Conservation (phyloP, 2,329 filamentous ascomycete species). For the Ophiostoma novo-ulmi region DNA sequence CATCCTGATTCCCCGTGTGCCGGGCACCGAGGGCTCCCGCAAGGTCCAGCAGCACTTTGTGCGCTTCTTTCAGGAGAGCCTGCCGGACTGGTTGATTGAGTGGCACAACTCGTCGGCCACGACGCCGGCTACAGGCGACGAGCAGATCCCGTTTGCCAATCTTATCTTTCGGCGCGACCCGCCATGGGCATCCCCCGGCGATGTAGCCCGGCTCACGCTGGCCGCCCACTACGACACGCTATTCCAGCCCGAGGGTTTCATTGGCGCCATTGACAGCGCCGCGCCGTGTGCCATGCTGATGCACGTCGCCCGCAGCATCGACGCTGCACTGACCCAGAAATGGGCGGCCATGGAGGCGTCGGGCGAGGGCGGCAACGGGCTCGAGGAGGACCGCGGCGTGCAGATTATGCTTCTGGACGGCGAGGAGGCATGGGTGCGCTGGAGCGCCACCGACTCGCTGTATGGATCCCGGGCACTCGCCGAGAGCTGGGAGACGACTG, state of each 20-base stretch:
- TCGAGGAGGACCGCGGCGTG: constrained; percentile 75
- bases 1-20: constrained; percentile 81
- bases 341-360: constrained; percentile 68
- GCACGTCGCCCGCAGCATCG: constrained; percentile 75
- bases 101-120: constrained; percentile 87
- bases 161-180: constrained; percentile 83
- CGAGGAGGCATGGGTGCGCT: constrained; percentile 81
- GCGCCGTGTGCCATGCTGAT: constrained; percentile 91
- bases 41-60: constrained; percentile 76
- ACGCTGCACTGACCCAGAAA: constrained; percentile 71
- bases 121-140: constrained; percentile 68
- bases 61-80: constrained; percentile 67
- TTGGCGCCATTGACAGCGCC: constrained; percentile 89
- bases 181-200: constrained; percentile 68
- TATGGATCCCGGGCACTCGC: constrained; percentile 85
- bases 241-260: constrained; percentile 73
- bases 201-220: constrained; percentile 75
- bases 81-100: constrained; percentile 73
- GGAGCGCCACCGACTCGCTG: constrained; percentile 76
- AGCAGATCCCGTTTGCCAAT: constrained; percentile 76
- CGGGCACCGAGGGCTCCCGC: constrained; percentile 71
- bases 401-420: constrained; percentile 90
- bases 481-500: constrained; percentile 67
- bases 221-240: constrained; percentile 95
- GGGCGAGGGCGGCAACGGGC: constrained; percentile 46